Percentiles rank a stretch among this genome's conserved stretches.
These are phyloP conservation scores for Sphagnum magellanicum DNA, from an alignment of 228 moss, liverwort and hornwort genomes.

Conservation along the genomic window DNA sequence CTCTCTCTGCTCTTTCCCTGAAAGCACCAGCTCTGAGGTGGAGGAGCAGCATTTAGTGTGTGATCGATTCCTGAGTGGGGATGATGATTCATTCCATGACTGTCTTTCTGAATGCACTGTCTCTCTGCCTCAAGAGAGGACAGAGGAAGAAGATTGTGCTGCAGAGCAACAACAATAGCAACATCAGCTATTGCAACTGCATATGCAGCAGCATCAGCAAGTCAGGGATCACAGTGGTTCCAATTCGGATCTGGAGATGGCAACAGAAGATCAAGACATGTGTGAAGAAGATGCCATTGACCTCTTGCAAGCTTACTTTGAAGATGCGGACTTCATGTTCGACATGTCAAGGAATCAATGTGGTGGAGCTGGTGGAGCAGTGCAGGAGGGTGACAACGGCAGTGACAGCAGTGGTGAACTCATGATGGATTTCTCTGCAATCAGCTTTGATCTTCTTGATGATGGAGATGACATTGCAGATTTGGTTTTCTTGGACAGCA, in stretches of 20 bases:
- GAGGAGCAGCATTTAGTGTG: too few species aligned
- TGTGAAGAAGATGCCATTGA: neutral
- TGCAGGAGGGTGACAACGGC: neutral
- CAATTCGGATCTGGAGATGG: too few species aligned
- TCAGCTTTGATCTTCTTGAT: slow-evolving; percentile 28
- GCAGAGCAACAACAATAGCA: neutral
- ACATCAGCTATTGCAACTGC: too few species aligned
- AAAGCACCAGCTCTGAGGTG: slow-evolving; percentile 3
- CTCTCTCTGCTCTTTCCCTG: slow-evolving; percentile 21
- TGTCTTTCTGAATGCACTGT: slow-evolving; percentile 7
- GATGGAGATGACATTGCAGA: slow-evolving; percentile 35
- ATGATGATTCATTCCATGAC: too few species aligned
- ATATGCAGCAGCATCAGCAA: too few species aligned
- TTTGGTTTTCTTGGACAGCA: slow-evolving; percentile 28
- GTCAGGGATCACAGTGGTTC: too few species aligned
- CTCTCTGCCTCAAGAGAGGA: neutral
- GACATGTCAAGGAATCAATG: slow-evolving; percentile 27
- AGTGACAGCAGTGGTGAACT: neutral
- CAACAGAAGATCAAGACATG: too few species aligned
- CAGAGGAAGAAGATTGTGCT: neutral
- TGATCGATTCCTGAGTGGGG: too few species aligned
- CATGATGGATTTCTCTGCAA: slow-evolving; percentile 27
- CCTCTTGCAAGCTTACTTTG: slow-evolving; percentile 23
- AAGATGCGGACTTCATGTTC: slow-evolving; percentile 46
- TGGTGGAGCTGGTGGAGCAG: slow-evolving; percentile 1